Conservation (phyloP, 2,329 filamentous ascomycete species). For the Thielaviopsis musarum region DNA sequence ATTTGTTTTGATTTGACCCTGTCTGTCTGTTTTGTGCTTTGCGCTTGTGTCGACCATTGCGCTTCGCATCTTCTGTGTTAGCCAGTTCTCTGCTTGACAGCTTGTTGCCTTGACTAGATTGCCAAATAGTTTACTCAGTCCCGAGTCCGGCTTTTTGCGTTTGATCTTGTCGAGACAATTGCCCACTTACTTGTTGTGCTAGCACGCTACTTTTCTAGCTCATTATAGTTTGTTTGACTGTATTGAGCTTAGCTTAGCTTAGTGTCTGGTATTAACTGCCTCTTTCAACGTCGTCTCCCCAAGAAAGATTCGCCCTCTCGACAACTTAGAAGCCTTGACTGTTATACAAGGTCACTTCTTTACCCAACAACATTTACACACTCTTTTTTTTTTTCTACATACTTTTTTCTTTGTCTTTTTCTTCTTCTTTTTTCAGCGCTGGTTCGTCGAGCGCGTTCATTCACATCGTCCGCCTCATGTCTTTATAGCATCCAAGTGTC, state of each 20-base stretch:
- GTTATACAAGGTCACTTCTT: not conserved
- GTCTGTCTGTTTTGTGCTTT: slow-evolving; percentile 2
- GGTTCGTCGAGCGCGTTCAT: not conserved
- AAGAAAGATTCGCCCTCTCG: not conserved
- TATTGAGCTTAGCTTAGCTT: not conserved
- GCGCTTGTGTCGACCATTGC: not conserved
- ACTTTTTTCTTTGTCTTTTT: slow-evolving; percentile 4
- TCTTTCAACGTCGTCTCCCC: slow-evolving; percentile 14
- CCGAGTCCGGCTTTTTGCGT: not conserved
- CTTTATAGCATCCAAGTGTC: slow-evolving; percentile 8
- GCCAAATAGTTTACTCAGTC: not conserved
- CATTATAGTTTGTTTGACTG: not conserved
- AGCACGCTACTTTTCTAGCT: not conserved
- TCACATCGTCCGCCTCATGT: slow-evolving; percentile 3
- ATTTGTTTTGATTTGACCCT: slow-evolving; percentile 14
- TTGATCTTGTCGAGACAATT: not conserved
- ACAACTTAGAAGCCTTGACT: not conserved
- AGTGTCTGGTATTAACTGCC: slow-evolving; percentile 18
- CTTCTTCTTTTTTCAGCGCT: slow-evolving; percentile 5
- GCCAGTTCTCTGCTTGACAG: not conserved
- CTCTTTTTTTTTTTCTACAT: not conserved
- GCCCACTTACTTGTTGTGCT: not conserved
- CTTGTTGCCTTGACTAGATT: not conserved
- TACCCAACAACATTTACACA: not conserved
- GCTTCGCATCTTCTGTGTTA: not conserved